Evolutionary conservation across 371 early-diverging fungal species (phyloP).

Genomic region (Lichtheimia corymbifera): DNA sequence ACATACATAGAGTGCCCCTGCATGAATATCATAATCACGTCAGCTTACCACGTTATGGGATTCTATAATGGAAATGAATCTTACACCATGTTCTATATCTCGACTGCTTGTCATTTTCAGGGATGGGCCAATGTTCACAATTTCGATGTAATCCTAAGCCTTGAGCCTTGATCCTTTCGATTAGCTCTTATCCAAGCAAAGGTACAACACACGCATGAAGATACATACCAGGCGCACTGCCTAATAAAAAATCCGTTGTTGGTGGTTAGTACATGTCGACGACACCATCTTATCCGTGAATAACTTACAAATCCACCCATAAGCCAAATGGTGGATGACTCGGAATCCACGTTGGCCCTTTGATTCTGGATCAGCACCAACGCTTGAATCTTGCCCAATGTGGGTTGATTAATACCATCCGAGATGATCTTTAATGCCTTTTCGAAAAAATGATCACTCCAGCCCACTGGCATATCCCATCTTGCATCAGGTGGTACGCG

Average conservation of each 20-base stretch:
- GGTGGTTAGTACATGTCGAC: not conserved
- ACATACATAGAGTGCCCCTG: slow-evolving; percentile 37
- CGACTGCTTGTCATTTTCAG: slow-evolving; percentile 45
- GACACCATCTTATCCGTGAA: too few species aligned
- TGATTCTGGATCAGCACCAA: slow-evolving; percentile 48
- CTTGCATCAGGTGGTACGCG: slow-evolving; percentile 28
- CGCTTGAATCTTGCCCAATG: slow-evolving; percentile 44
- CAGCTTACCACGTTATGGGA: too few species aligned
- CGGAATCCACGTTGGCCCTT: slow-evolving; percentile 40
- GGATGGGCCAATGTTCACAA: slow-evolving; percentile 47
- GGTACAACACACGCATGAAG: not conserved
- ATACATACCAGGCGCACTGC: slow-evolving; percentile 1
- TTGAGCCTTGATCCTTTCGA: slow-evolving; percentile 42
- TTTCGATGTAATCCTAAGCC: slow-evolving; percentile 49
- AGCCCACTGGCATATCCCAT: slow-evolving; percentile 45
- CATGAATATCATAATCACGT: not conserved
- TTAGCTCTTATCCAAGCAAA: not conserved
- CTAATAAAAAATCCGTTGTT: not conserved
- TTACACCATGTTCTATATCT: slow-evolving; percentile 47
- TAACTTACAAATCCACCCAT: slow-evolving; percentile 32
- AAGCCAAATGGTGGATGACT: slow-evolving; percentile 49
- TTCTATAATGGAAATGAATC: not conserved
- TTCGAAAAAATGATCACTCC: slow-evolving; percentile 51
- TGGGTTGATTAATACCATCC: slow-evolving; percentile 24
- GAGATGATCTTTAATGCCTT: slow-evolving; percentile 36